Evolutionary conservation across 2,329 filamentous ascomycete genomes (phyloP), one percentile per base, ranked within the genome.

Genomic region (Arthrobotrys entomopaga): DNA sequence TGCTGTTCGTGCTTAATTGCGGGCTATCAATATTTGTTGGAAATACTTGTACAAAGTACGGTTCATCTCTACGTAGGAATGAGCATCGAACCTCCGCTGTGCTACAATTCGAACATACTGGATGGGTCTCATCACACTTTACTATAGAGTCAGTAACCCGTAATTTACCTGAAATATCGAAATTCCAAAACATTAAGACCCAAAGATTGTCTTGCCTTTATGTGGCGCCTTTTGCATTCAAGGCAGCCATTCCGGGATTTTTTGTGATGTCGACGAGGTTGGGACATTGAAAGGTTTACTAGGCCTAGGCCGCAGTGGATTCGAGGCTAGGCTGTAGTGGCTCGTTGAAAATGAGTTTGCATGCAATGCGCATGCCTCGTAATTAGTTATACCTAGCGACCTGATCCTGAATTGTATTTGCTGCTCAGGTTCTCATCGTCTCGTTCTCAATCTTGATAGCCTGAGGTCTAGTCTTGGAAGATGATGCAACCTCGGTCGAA

Each of bases 221-320:
- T 78, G 69, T 82, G 81, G 7, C 81, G 79, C 22, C 79, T 78
- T 71, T 82, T 82, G 65, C 81, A 82, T 74, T 81, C 79, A 6
- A 77, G 34, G 54, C 81, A 82, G 22, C 81, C 82, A 67, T 80
- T 80, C 48, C 80, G 78, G n/a, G 81, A 82, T 75, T 82, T 82
- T 46, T 77, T 79, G 69, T 82, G 81, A 2, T 80, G 74, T 65
- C 80, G 79, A 43, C 78, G 76, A 63, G 75, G 73, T 57, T 19
- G 29, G 42, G 29, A 19, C 53, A 57, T 57, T 46, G 42, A 46
- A 13, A 10, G 42, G 13, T 15, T n/a, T n/a, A n/a, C n/a, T n/a
- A n/a, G n/a, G n/a, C n/a, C n/a, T n/a, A n/a, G n/a, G n/a, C n/a
- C n/a, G n/a, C n/a, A n/a, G n/a, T n/a, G n/a, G n/a, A n/a, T n/a